phyloP scores from a whole-genome alignment of 345 rosid species.

The Anacardium occidentale region DNA sequence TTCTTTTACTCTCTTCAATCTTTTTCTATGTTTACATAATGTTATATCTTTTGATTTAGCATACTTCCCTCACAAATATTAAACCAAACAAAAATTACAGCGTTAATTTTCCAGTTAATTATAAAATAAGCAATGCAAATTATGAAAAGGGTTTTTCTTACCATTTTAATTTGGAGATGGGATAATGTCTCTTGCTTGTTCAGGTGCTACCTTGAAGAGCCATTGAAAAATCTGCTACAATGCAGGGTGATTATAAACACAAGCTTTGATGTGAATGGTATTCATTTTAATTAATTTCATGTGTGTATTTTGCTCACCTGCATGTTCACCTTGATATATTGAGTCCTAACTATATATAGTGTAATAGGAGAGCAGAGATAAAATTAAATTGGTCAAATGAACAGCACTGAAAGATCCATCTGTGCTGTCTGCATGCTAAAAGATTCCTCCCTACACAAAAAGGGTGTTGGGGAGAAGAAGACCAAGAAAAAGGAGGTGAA shows the following conservation, averaged over 20 bases:
- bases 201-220: conserved; percentile 48
- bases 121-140: no score
- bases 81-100: no score
- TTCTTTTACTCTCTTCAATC: conserved; percentile 20
- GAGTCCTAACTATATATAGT: conserved; percentile 11
- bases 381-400: conserved; percentile 48
- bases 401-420: conserved; percentile 49
- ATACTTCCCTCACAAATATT: conserved; percentile 29
- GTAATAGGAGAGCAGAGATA: not conserved
- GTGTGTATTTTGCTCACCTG: conserved; percentile 42
- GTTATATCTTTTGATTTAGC: conserved; percentile 28
- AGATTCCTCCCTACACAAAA: conserved; percentile 40
- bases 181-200: conserved; percentile 24
- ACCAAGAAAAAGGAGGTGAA: conserved; percentile 44
- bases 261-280: conserved; percentile 8
- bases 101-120: no score
- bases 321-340: conserved; percentile 42
- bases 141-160: no score
- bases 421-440: conserved; percentile 45
- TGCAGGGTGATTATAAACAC: conserved; percentile 10
- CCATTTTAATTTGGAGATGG: not conserved
- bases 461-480: conserved; percentile 42
- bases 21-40: conserved; percentile 20
- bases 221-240: conserved; percentile 63
- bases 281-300: not conserved